Evolutionary conservation across 345 rosid genomes (phyloP).

Genomic region (Salix koriyanagi): DNA sequence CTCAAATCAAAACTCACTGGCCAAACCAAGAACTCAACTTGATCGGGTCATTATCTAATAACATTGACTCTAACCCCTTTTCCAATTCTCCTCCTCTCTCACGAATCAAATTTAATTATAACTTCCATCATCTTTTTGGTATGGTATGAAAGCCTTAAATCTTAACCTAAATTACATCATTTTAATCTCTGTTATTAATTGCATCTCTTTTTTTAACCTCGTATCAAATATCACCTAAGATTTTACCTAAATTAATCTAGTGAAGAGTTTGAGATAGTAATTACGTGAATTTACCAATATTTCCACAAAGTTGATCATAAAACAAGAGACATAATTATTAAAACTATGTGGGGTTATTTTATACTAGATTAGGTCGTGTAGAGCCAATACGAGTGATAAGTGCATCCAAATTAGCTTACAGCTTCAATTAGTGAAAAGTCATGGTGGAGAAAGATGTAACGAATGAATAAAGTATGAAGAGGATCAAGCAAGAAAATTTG

Average conservation of each 20-base stretch:
- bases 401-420: neutral
- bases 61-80: too few relatives aligned
- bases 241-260: neutral
- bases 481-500: slow-evolving; percentile 19
- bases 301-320: neutral
- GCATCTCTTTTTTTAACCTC: too few relatives aligned
- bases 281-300: neutral
- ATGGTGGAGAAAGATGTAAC: neutral
- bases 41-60: too few relatives aligned
- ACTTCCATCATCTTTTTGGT: too few relatives aligned
- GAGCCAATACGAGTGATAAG: neutral
- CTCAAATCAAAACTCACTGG: too few relatives aligned
- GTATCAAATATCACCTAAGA: too few relatives aligned
- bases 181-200: too few relatives aligned
- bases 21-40: too few relatives aligned
- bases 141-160: too few relatives aligned
- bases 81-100: too few relatives aligned
- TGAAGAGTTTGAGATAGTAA: neutral
- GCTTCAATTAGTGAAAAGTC: neutral
- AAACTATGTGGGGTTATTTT: neutral
- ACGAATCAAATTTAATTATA: too few relatives aligned
- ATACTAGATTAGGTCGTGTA: neutral
- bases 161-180: too few relatives aligned
- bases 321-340: neutral
- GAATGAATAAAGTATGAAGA: neutral